phyloP scores from a whole-genome alignment of 2,329 filamentous ascomycete genomes.

The Chaetoscypha palmicola region DNA sequence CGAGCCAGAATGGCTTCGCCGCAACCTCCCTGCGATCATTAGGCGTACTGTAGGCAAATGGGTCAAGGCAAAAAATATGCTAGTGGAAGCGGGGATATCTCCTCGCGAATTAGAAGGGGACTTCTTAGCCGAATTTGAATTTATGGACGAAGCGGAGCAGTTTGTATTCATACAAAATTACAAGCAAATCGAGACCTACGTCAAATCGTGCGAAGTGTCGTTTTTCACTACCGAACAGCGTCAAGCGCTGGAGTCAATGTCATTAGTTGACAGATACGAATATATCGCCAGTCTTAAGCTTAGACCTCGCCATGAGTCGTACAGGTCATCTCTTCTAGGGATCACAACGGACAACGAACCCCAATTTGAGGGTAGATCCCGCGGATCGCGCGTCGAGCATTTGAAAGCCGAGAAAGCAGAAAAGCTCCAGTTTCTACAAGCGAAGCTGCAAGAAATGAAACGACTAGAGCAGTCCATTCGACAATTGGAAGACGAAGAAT shows the following conservation, averaged over 20 bases:
- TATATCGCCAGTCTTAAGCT: neutral
- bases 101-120: slow-evolving; percentile 5
- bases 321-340: no score
- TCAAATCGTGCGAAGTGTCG: neutral
- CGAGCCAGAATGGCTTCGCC: slow-evolving; percentile 3
- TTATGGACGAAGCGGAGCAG: slow-evolving; percentile 9
- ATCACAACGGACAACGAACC: no score
- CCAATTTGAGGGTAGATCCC: no score
- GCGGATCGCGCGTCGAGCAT: neutral
- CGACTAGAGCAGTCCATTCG: slow-evolving; percentile 2
- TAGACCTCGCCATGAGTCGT: no score
- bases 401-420: slow-evolving; percentile 2
- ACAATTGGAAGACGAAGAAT: neutral
- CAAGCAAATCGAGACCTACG: neutral
- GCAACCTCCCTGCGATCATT: neutral
- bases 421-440: neutral
- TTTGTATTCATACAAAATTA: slow-evolving; percentile 10
- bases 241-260: neutral
- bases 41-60: slow-evolving; percentile 7
- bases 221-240: neutral
- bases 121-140: slow-evolving; percentile 9
- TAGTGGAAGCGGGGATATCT: slow-evolving; percentile 9
- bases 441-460: slow-evolving; percentile 6
- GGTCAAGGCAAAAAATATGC: slow-evolving; percentile 1
- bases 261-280: neutral